A percentile compares a stretch with the other conserved stretches of the same genome.
These are phyloP conservation scores for Biscogniauxia sp. DNA, from an alignment of 2,329 filamentous ascomycete species.

Conservation along the genomic window DNA sequence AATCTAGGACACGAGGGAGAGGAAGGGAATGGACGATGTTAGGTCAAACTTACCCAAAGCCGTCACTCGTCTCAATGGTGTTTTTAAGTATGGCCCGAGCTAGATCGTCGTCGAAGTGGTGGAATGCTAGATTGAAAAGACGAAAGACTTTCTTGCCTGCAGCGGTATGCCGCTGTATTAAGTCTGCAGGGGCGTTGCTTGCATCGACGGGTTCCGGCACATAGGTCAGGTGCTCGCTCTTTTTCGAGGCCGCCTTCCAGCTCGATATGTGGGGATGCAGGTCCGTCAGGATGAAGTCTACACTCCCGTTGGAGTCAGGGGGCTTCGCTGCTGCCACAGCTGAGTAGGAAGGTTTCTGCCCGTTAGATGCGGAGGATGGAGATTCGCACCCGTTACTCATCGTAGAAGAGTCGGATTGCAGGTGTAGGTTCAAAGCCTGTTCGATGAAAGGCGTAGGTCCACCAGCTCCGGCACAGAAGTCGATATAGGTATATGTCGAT, in stretches of 20 bases:
- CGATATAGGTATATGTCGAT: constrained; percentile 61
- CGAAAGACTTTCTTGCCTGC: constrained; percentile 57
- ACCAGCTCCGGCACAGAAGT: constrained; percentile 74
- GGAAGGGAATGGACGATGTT: background rate
- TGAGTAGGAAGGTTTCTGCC: background rate
- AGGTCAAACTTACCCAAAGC: constrained; percentile 49
- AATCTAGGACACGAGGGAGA: background rate
- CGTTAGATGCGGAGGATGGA: constrained; percentile 3
- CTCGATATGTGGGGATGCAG: constrained; percentile 61
- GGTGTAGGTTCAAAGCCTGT: constrained; percentile 51
- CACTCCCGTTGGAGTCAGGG: constrained; percentile 18
- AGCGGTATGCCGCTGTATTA: constrained; percentile 37
- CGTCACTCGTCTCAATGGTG: constrained; percentile 63
- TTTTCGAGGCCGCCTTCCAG: constrained; percentile 53
- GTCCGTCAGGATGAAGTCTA: constrained; percentile 64
- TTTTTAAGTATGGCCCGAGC: constrained; percentile 61
- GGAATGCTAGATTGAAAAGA: constrained; percentile 72
- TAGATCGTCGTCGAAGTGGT: constrained; percentile 68
- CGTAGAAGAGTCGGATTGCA: constrained; percentile 23
- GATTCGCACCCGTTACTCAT: too few relatives aligned
- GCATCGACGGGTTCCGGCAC: constrained; percentile 64
- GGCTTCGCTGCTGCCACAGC: constrained; percentile 15
- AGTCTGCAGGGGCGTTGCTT: constrained; percentile 51
- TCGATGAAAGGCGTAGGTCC: constrained; percentile 68
- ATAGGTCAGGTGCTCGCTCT: constrained; percentile 57